Conservation (phyloP, 2,329 filamentous ascomycete genomes). For the Pestalotiopsis sp. region DNA sequence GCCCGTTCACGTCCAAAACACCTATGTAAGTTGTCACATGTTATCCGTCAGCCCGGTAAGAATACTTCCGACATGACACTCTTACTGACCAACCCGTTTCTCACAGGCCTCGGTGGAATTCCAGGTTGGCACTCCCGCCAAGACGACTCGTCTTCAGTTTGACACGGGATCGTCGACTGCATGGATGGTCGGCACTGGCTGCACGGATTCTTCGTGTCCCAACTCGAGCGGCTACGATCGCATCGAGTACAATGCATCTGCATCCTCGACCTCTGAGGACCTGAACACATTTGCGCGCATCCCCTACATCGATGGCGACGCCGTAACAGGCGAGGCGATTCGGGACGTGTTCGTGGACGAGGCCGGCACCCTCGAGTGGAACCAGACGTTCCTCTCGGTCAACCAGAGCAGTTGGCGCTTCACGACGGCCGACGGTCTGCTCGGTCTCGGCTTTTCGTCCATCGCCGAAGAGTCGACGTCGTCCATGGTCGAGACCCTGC, state of each 20-base stretch:
- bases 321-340: conserved; percentile 23
- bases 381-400: conserved; percentile 30
- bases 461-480: conserved; percentile 30
- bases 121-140: conserved; percentile 29
- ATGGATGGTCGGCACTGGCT: conserved; percentile 32
- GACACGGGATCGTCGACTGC: conserved; percentile 37
- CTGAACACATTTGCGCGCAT: conserved; percentile 25
- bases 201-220: conserved; percentile 24
- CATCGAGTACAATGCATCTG: conserved; percentile 26
- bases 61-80: background rate
- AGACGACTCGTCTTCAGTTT: conserved; percentile 30
- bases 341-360: conserved; percentile 26
- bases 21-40: conserved; percentile 13
- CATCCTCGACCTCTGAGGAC: conserved; percentile 25
- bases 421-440: conserved; percentile 34
- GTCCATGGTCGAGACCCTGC: conserved; percentile 34
- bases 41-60: background rate
- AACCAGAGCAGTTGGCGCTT: conserved; percentile 29
- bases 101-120: conserved; percentile 13
- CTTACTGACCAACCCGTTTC: background rate
- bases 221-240: conserved; percentile 27
- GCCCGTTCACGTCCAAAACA: conserved; percentile 15
- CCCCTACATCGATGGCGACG: conserved; percentile 32
- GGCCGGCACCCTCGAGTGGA: conserved; percentile 22
- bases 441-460: conserved; percentile 34